Conservation (phyloP, 139 green algal genomes). For the Axilococcus clingmanii region DNA sequence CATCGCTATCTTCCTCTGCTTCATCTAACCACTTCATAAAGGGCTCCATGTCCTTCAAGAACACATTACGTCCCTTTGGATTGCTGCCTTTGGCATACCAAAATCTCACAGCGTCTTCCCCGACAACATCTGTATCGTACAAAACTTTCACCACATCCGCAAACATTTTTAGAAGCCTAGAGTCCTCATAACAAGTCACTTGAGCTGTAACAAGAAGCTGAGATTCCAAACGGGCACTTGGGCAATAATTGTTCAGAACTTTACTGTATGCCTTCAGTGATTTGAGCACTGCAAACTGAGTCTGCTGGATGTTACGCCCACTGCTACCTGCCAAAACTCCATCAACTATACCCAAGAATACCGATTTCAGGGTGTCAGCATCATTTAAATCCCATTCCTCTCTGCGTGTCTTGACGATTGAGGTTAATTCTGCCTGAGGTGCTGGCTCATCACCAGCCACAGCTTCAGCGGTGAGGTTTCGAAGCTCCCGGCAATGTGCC, state of each 20-base stretch:
- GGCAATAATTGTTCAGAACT: conserved; percentile 55
- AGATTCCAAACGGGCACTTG: conserved; percentile 66
- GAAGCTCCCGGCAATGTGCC: conserved; percentile 62
- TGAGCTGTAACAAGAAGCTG: conserved; percentile 28
- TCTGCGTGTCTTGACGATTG: conserved; percentile 57
- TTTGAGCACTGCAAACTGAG: conserved; percentile 35
- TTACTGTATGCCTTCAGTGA: conserved; percentile 72
- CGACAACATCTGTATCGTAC: conserved; percentile 78
- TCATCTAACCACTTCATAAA: conserved; percentile 85
- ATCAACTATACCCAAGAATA: conserved; percentile 52
- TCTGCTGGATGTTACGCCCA: conserved; percentile 89
- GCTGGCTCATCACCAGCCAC: conserved; percentile 48
- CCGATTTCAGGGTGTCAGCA: conserved; percentile 5
- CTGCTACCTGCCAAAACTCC: conserved; percentile 60
- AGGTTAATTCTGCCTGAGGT: conserved; percentile 36
- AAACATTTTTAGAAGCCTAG: conserved; percentile 87
- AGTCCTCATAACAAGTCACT: conserved; percentile 93
- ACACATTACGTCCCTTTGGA: conserved; percentile 81
- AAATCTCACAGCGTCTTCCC: conserved; percentile 26
- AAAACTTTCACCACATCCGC: conserved; percentile 75
- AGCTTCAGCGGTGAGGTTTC: conserved; percentile 45
- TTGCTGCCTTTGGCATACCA: conserved; percentile 85
- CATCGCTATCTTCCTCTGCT: conserved; percentile 8
- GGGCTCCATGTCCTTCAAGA: conserved; percentile 87
- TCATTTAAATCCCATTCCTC: conserved; percentile 54